Percentiles rank a stretch among this genome's conserved stretches.
These are phyloP conservation scores for Suillus luteus DNA, from an alignment of 768 basidiomycete species.

Conservation along the genomic window DNA sequence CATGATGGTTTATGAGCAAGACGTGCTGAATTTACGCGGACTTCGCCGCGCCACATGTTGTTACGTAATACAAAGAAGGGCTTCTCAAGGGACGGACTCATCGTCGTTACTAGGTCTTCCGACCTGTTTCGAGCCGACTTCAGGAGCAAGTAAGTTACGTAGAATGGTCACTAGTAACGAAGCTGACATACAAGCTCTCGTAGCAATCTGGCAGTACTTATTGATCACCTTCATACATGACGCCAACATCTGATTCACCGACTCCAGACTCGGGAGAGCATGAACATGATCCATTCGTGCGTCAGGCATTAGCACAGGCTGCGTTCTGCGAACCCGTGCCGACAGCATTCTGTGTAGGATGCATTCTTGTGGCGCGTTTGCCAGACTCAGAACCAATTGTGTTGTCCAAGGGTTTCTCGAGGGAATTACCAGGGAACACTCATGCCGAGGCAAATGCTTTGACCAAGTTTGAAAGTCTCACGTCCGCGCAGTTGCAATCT, in stretches of 20 bases:
- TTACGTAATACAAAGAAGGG: conserved; percentile 1
- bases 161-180: conserved; percentile 23
- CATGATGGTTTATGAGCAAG: conserved; percentile 45
- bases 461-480: conserved; percentile 59
- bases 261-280: conserved; percentile 12
- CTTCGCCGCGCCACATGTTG: conserved; percentile 7
- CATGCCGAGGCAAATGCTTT: conserved; percentile 97
- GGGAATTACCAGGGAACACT: conserved; percentile 92
- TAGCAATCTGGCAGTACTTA: not conserved
- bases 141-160: conserved; percentile 48
- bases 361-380: conserved; percentile 59
- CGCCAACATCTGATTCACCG: not conserved
- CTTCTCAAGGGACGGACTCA: not conserved
- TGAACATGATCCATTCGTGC: conserved; percentile 49
- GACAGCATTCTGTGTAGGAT: conserved; percentile 92
- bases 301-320: conserved; percentile 70
- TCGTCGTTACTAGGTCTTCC: not conserved
- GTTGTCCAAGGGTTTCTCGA: conserved; percentile 82
- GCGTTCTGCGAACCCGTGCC: conserved; percentile 65
- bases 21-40: conserved; percentile 10
- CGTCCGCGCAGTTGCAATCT: conserved; percentile 43
- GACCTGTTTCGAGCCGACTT: conserved; percentile 1
- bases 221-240: not conserved
- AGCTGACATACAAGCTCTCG: not conserved
- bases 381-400: conserved; percentile 49